Percentiles rank a stretch among this genome's conserved stretches.
These are phyloP conservation scores for Wallacemonas sp. DNA, from an alignment of 208 protist species.

Conservation along the genomic window DNA sequence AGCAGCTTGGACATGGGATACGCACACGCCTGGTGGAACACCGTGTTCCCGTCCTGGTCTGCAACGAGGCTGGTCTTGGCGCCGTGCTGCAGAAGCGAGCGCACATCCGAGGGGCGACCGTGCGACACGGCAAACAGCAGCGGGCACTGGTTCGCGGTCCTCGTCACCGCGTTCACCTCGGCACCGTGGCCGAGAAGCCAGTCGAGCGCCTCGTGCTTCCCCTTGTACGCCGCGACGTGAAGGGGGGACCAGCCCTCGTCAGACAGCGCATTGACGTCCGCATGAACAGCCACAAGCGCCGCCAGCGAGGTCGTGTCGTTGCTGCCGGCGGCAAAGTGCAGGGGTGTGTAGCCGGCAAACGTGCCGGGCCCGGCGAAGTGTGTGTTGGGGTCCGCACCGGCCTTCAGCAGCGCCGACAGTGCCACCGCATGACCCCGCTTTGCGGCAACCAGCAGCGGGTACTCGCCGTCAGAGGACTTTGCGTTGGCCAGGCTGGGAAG, in stretches of 20 bases:
- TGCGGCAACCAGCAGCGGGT: conserved; percentile 51
- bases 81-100: conserved; percentile 41
- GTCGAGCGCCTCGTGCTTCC: conserved; percentile 29
- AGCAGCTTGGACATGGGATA: conserved; percentile 58
- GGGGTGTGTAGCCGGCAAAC: conserved; percentile 55
- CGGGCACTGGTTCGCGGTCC: conserved; percentile 38
- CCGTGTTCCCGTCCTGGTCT: conserved; percentile 39
- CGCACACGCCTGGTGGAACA: conserved; percentile 66
- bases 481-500: conserved; percentile 86
- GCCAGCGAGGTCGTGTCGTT: conserved; percentile 36
- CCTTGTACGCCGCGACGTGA: conserved; percentile 63
- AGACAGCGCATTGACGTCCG: conserved; percentile 34
- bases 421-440: conserved; percentile 19
- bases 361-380: conserved; percentile 38
- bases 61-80: conserved; percentile 27
- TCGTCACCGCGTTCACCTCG: conserved; percentile 47
- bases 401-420: conserved; percentile 40
- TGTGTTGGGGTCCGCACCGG: conserved; percentile 41
- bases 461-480: conserved; percentile 73
- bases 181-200: conserved; percentile 48
- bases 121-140: conserved; percentile 57
- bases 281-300: conserved; percentile 35
- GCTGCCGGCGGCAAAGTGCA: conserved; percentile 48
- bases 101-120: conserved; percentile 45
- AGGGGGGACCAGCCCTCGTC: conserved; percentile 62